A percentile compares a stretch with the other conserved stretches of the same genome.
Evolutionary conservation across 2,329 filamentous ascomycete species (phyloP).

Genomic region (Helminthosporium solani): DNA sequence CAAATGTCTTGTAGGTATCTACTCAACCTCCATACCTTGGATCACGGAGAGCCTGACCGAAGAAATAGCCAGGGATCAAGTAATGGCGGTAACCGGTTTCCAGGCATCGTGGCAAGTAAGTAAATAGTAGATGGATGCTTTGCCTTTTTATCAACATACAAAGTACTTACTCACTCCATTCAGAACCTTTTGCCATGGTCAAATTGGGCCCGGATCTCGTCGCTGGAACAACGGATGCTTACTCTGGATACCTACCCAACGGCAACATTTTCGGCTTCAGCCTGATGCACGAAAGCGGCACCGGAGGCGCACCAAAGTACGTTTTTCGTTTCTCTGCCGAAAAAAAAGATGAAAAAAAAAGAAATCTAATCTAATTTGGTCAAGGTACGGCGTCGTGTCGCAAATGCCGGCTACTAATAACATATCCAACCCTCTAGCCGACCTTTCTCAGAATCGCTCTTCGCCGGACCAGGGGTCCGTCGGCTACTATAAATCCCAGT

Average conservation of each 20-base stretch:
- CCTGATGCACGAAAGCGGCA: slow-evolving; percentile 40
- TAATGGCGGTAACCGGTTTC: slow-evolving; percentile 40
- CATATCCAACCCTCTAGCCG: slow-evolving; percentile 54
- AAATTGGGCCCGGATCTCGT: slow-evolving; percentile 41
- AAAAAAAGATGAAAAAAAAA: neutral
- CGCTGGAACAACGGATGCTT: slow-evolving; percentile 33
- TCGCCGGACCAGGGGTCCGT: slow-evolving; percentile 55
- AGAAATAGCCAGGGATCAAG: slow-evolving; percentile 31
- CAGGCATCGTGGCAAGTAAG: slow-evolving; percentile 36
- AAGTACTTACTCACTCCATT: neutral
- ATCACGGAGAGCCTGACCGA: no score
- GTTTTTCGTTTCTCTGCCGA: neutral
- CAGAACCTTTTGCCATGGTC: slow-evolving; percentile 40
- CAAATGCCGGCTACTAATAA: slow-evolving; percentile 37
- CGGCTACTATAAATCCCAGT: slow-evolving; percentile 61
- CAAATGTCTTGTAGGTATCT: slow-evolving; percentile 38
- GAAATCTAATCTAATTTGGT: neutral
- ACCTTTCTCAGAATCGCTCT: slow-evolving; percentile 55
- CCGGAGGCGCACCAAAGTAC: slow-evolving; percentile 35
- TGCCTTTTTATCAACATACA: neutral
- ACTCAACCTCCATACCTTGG: neutral
- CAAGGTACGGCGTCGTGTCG: slow-evolving; percentile 35
- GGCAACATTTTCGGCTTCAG: slow-evolving; percentile 39
- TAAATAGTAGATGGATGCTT: no score
- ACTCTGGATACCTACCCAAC: slow-evolving; percentile 36